Evolutionary conservation across 257 asterid species (phyloP), one percentile per base, ranked within the genome.

Genomic region (Solanum appendiculatum): DNA sequence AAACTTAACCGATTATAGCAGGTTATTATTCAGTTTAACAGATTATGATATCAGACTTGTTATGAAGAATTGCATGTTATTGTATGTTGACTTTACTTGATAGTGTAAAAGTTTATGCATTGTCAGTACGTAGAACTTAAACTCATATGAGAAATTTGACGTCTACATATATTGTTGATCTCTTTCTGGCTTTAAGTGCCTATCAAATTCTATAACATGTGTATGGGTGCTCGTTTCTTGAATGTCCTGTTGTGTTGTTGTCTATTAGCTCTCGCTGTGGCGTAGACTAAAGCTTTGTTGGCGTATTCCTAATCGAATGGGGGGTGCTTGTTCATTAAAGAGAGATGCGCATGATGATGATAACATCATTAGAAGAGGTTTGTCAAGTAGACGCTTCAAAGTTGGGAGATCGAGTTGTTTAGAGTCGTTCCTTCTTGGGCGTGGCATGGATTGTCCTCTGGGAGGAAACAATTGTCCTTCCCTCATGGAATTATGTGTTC

Each of bases 261-360:
- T 46, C 40, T 9, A 44, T 46, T 27, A 80, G 16, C 9, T 21
- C 39, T 46, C n/a, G 7, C 4, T 6, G 4, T 77, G 23, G 2
- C 34, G 1, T 44, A 42, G 60, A 8, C 9, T 48, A 13, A 39
- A 42, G 58, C 33, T 9, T 68, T 25, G 13, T 64, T 85, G 64
- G 10, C 0, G 9, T 84, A 64, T 36, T 64, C 21, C 64, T 25
- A 15, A 16, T 37, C 16, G 9, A 88, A 97, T 97, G 99, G 98
- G 99, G 87, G 95, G 96, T 89, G 98, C 91, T 90, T 97, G 98
- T 92, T 97, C 99, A 20, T 92, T 98, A 88, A 97, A 97, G 94
- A 94, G 93, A 80, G 98, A 91, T 89, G 96, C 91, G 51, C 95
- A 73, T 88, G 97, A 87, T 68, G 98, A 94, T 75, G 96, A 97